These are phyloP conservation scores for Camillea tinctor DNA, from an alignment of 2,329 filamentous ascomycete genomes.

Conservation along the genomic window DNA sequence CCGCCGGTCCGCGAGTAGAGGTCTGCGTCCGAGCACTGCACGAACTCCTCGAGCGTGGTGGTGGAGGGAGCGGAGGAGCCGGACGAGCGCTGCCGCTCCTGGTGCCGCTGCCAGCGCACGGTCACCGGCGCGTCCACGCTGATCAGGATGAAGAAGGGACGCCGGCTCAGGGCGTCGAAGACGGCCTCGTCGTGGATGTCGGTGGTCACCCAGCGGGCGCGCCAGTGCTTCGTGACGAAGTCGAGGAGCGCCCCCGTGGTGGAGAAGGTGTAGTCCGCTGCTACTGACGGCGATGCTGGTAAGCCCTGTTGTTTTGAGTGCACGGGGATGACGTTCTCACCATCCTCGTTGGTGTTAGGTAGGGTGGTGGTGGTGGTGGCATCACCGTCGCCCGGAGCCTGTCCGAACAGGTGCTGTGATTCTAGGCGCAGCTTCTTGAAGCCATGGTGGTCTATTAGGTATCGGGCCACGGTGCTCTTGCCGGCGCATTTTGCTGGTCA, in stretches of 20 bases:
- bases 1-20: slow-evolving; percentile 68
- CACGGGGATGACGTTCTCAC: not conserved
- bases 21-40: slow-evolving; percentile 64
- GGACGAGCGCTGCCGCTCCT: slow-evolving; percentile 28
- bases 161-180: slow-evolving; percentile 71
- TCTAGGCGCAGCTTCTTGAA: slow-evolving; percentile 72
- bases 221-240: slow-evolving; percentile 84
- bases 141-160: slow-evolving; percentile 91
- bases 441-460: slow-evolving; percentile 78
- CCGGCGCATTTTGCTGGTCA: slow-evolving; percentile 78
- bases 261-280: slow-evolving; percentile 49
- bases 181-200: slow-evolving; percentile 72
- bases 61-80: not conserved
- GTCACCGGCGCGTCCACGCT: slow-evolving; percentile 88
- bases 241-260: slow-evolving; percentile 70
- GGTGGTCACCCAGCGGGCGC: slow-evolving; percentile 79
- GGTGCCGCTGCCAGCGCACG: slow-evolving; percentile 79
- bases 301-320: not conserved
- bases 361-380: not conserved
- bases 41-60: slow-evolving; percentile 54
- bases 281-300: slow-evolving; percentile 2
- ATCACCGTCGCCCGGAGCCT: not conserved
- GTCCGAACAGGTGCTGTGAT: not conserved
- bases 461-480: slow-evolving; percentile 85
- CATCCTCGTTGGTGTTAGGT: no score